Percentiles rank a stretch among this genome's conserved stretches.
phyloP scores from a whole-genome alignment of 2,329 filamentous ascomycete genomes.

The Lasiodiplodia sp. region DNA sequence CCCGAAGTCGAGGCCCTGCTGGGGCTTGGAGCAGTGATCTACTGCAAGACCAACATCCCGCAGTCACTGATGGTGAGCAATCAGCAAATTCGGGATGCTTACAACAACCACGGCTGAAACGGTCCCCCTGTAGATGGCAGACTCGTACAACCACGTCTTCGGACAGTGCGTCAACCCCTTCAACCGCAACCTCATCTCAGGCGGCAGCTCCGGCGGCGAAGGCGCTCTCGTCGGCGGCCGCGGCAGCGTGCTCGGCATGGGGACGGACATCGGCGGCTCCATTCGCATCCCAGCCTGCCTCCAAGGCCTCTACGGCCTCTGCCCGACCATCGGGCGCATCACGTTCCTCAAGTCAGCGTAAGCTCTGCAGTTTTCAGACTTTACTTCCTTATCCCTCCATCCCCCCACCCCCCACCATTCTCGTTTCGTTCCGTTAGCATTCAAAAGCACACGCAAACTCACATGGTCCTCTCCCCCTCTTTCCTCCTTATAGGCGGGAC shows the following conservation, averaged over 20 bases:
- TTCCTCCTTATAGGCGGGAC: slow-evolving; percentile 41
- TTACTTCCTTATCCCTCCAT: too few species aligned
- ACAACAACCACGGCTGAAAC: neutral
- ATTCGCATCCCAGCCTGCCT: slow-evolving; percentile 29
- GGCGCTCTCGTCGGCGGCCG: slow-evolving; percentile 61
- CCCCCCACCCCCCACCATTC: too few species aligned
- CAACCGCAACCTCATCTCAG: slow-evolving; percentile 59
- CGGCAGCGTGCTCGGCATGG: slow-evolving; percentile 62
- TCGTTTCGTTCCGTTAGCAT: too few species aligned
- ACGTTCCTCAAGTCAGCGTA: slow-evolving; percentile 49
- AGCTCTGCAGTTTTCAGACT: slow-evolving; percentile 36
- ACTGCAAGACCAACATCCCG: slow-evolving; percentile 61
- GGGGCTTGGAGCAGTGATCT: slow-evolving; percentile 58
- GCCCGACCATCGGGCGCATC: slow-evolving; percentile 49
- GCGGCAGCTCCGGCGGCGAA: slow-evolving; percentile 65
- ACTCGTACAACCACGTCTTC: slow-evolving; percentile 59
- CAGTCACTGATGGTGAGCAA: slow-evolving; percentile 60
- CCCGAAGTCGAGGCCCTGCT: slow-evolving; percentile 44
- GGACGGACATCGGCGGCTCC: slow-evolving; percentile 32
- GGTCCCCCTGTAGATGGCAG: slow-evolving; percentile 42
- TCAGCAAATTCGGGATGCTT: too few species aligned
- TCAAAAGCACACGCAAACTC: slow-evolving; percentile 43
- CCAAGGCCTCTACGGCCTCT: slow-evolving; percentile 30
- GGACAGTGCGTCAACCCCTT: slow-evolving; percentile 62
- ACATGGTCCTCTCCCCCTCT: slow-evolving; percentile 47